A percentile compares a stretch with the other conserved stretches of the same genome.
Conservation (phyloP, 148 eudicot genomes). For the Silene uniflora region DNA sequence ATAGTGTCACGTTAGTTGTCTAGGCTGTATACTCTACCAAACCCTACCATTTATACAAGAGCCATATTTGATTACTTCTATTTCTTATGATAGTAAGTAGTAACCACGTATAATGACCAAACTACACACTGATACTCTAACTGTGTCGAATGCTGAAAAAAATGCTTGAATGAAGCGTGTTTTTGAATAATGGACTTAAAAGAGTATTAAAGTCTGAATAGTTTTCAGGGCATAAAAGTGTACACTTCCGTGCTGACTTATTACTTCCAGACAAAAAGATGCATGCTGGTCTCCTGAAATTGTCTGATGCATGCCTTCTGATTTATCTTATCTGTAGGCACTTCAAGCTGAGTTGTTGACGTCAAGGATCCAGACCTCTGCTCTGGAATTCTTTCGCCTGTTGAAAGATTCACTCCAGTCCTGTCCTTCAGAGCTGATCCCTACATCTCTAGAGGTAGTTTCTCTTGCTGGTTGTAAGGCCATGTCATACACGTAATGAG, state of each 20-base stretch:
- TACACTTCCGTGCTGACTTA: background rate
- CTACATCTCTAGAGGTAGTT: conserved; percentile 67
- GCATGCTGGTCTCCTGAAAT: background rate
- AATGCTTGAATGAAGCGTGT: background rate
- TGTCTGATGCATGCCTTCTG: conserved; percentile 8
- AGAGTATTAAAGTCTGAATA: background rate
- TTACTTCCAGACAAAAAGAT: background rate
- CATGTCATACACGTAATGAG: background rate
- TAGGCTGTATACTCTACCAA: too few relatives aligned
- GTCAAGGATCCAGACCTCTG: conserved; percentile 42
- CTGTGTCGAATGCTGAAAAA: background rate
- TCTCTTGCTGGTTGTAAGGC: conserved; percentile 12
- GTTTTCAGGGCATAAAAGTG: background rate
- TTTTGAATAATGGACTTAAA: background rate
- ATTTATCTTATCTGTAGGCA: conserved; percentile 48
- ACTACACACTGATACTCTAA: background rate
- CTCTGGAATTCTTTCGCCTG: conserved; percentile 52
- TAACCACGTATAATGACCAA: background rate
- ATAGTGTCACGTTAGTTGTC: background rate
- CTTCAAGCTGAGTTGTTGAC: conserved; percentile 66
- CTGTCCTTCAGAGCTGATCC: conserved; percentile 51
- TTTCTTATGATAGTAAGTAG: background rate
- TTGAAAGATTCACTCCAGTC: conserved; percentile 52
- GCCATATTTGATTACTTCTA: background rate
- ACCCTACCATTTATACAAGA: background rate